Conservation (phyloP, 2,329 filamentous ascomycete species). For the Clonostachys solani region DNA sequence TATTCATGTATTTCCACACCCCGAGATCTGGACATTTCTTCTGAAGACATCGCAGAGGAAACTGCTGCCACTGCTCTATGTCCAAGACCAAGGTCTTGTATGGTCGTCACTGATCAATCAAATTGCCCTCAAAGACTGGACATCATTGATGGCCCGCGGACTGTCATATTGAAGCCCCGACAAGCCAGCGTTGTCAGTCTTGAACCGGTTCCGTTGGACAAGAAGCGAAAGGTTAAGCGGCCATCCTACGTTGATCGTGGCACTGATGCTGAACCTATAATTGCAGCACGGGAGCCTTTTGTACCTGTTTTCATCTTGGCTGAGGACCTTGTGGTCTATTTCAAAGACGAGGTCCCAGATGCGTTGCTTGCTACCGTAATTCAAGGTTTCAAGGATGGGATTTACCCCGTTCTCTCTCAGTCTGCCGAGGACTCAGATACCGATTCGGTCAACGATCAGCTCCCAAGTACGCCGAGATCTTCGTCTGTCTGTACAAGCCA, state of each 20-base stretch:
- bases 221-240: conserved; percentile 16
- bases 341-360: conserved; percentile 39
- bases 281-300: conserved; percentile 15
- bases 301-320: conserved; percentile 43
- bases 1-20: conserved; percentile 20
- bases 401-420: conserved; percentile 15
- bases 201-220: conserved; percentile 17
- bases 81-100: conserved; percentile 15
- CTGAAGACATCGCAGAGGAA: conserved; percentile 2
- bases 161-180: conserved; percentile 20
- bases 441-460: conserved; percentile 9
- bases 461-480: conserved; percentile 17
- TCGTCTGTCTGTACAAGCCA: conserved; percentile 3
- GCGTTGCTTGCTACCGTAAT: conserved; percentile 40
- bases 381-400: conserved; percentile 29
- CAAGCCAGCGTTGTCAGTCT: conserved; percentile 17
- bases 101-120: conserved; percentile 12
- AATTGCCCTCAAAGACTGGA: conserved; percentile 13
- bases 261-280: conserved; percentile 24
- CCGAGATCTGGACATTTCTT: conserved; percentile 19
- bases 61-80: conserved; percentile 4
- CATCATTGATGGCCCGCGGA: conserved; percentile 18
- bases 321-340: conserved; percentile 54
- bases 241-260: conserved; percentile 31
- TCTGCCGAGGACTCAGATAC: conserved; percentile 12